phyloP scores from a whole-genome alignment of 2,329 filamentous ascomycete genomes.

The Pezicula radicicola region DNA sequence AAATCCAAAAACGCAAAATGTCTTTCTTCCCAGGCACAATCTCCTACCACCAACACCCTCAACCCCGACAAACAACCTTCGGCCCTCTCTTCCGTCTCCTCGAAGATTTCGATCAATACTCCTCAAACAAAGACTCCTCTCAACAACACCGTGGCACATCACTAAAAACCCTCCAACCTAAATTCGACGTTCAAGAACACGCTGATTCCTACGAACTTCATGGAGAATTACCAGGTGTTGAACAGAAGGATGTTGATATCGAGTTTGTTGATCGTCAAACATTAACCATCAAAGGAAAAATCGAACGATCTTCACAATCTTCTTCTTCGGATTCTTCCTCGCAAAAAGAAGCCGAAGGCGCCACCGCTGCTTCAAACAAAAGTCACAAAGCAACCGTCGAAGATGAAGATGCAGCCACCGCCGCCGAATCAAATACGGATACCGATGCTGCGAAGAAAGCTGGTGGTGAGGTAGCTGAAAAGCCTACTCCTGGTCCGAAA shows the following conservation, averaged over 20 bases:
- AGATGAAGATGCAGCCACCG: slow-evolving; percentile 39
- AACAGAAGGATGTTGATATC: slow-evolving; percentile 70
- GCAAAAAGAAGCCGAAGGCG: slow-evolving; percentile 40
- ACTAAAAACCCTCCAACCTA: slow-evolving; percentile 61
- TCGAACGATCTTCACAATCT: slow-evolving; percentile 57
- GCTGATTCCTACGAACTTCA: slow-evolving; percentile 70
- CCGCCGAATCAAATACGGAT: slow-evolving; percentile 23
- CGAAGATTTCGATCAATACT: slow-evolving; percentile 59
- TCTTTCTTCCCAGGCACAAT: slow-evolving; percentile 51
- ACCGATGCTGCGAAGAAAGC: slow-evolving; percentile 25
- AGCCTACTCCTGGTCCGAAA: slow-evolving; percentile 41
- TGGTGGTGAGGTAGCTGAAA: slow-evolving; percentile 7
- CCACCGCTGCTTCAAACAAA: slow-evolving; percentile 38
- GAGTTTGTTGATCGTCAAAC: slow-evolving; percentile 78
- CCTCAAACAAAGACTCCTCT: background rate
- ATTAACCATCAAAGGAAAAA: slow-evolving; percentile 65
- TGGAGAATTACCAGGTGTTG: slow-evolving; percentile 74
- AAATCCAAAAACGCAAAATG: slow-evolving; percentile 42
- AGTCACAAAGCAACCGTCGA: slow-evolving; percentile 61
- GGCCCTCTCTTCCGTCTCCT: slow-evolving; percentile 62
- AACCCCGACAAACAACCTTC: slow-evolving; percentile 38
- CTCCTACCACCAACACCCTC: slow-evolving; percentile 33
- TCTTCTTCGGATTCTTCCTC: slow-evolving; percentile 41
- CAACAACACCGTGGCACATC: slow-evolving; percentile 14
- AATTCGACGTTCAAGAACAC: slow-evolving; percentile 75